These are phyloP conservation scores for Aspergillus bridgeri DNA, from an alignment of 495 filamentous ascomycete genomes.

Conservation along the genomic window DNA sequence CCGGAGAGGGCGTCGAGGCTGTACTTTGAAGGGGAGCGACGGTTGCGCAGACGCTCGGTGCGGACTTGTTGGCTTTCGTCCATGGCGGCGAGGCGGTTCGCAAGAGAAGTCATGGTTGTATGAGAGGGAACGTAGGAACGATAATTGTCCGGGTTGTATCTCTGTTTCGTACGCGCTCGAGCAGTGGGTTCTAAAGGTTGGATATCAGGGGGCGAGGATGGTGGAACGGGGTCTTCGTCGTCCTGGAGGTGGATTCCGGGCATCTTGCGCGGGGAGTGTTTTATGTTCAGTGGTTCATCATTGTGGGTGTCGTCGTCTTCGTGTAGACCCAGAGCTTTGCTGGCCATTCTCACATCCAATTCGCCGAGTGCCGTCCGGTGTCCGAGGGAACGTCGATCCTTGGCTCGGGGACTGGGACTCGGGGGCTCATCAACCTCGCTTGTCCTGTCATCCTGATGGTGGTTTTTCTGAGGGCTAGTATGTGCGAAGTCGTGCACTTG, in stretches of 20 bases:
- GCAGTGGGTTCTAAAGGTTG: constrained; percentile 23
- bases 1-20: constrained; percentile 20
- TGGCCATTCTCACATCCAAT: constrained; percentile 25
- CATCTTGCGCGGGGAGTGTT: constrained; percentile 27
- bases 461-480: constrained; percentile 21
- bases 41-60: constrained; percentile 15
- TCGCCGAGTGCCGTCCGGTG: constrained; percentile 24
- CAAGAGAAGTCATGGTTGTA: constrained; percentile 23
- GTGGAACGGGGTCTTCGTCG: constrained; percentile 17
- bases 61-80: constrained; percentile 21
- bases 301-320: constrained; percentile 24
- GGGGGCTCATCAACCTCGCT: constrained; percentile 37
- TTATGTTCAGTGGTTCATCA: constrained; percentile 28
- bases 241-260: constrained; percentile 12
- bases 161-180: constrained; percentile 18
- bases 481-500: constrained; percentile 32
- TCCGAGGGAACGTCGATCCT: constrained; percentile 24
- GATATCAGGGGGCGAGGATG: constrained; percentile 37
- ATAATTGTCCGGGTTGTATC: constrained; percentile 21
- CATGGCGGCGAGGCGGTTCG: constrained; percentile 15
- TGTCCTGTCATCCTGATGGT: constrained; percentile 29
- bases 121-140: constrained; percentile 20
- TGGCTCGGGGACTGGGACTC: constrained; percentile 42
- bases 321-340: constrained; percentile 21
- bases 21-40: constrained; percentile 23